Evolutionary conservation across 2,329 filamentous ascomycete genomes (phyloP), one percentile per base, ranked within the genome.

Genomic region (Epichloe baconii): DNA sequence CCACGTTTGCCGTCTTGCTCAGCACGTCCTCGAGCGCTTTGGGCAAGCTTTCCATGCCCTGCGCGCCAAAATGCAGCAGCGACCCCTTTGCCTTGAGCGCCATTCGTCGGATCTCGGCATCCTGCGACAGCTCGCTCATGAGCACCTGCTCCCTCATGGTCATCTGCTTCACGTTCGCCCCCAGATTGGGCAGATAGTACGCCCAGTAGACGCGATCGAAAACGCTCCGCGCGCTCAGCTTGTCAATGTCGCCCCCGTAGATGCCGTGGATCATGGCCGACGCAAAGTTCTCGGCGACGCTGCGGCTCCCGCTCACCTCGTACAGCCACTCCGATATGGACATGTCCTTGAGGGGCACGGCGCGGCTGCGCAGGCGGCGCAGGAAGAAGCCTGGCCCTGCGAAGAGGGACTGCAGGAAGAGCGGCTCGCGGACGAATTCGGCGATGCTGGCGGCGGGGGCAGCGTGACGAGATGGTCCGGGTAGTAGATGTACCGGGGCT

Each of bases 251-350:
- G 5, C 93, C 93, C 21, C 90, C 93, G 66, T 94, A 95, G 53
- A 97, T 88, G 42, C 93, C 93, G 66, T 97, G 93, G 49, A 88
- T 61, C 62, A 82, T 69, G 48, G 83, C 88, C 5, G 88, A 95
- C 6, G 81, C 68, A 17, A 95, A 50, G 59, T 94, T 90, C 58
- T 93, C 75, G 14, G 80, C 80, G 6, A 86, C 56, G 36, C 61
- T 52, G 40, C 55, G 50, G 55, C 62, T 63, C 40, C 60, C 59
- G 47, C 55, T 63, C 40, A 68, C 49, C 15, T 57, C 48, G 37
- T 63, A 58, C 42, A 71, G 57, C 64, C 66, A 71, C 15, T 69
- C 62, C 8, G 63, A 59, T 34, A 71, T 58, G 10, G 67, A 68
- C 42, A 64, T 52, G 56, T 71, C 68, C 14, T 61, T 48, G 2